Base-by-base conservation (phyloP, 768 basidiomycete genomes). In the Lanmaoa rubissima region DNA sequence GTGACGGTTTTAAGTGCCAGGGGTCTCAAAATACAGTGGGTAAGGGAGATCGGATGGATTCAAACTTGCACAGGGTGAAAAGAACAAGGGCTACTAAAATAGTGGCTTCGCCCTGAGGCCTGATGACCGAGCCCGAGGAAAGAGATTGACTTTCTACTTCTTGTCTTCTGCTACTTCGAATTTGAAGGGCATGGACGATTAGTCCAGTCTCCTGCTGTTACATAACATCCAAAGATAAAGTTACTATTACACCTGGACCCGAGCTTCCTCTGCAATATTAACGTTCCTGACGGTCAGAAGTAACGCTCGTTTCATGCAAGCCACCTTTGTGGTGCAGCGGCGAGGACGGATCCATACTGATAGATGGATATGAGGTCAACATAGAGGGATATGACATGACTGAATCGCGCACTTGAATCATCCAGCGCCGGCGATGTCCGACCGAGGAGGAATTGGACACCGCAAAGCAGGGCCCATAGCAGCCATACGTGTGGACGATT, bases 191-290 rank as follows among this genome's bases (percentile, higher is more conserved):
- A 54, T 38, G 41, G 41, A 57, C 48, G 56, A 58, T 19, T 28
- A 35, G 57, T 28, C 48, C 56, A 50, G 48, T 54, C 44, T 19
- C 53, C 32, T 52, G 50, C 42, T 11, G 59, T 68, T 68, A 68
- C 68, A 65, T 67, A 61, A 62, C 55, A 28, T 54, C 58, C 54
- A 54, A 53, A 60, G 67, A 67, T 61, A 69, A 54, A 31, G 67
- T 65, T 57, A 57, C 60, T 59, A 62, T 55, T 69, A 67, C 60
- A 58, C 52, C 45, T n/a, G n/a, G n/a, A n/a, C n/a, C n/a, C n/a
- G n/a, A n/a, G n/a, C 54, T 63, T 68, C 64, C 57, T 24, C 35
- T 56, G 55, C 45, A 54, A 52, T 38, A 61, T 59, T 13, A 53
- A 52, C 8, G 55, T 53, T 26, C 59, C 64, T 50, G 51, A 58